A percentile compares a stretch with the other conserved stretches of the same genome.
These are phyloP conservation scores for Polytrichum commune DNA, from an alignment of 225 moss, liverwort and hornwort species.

Conservation along the genomic window DNA sequence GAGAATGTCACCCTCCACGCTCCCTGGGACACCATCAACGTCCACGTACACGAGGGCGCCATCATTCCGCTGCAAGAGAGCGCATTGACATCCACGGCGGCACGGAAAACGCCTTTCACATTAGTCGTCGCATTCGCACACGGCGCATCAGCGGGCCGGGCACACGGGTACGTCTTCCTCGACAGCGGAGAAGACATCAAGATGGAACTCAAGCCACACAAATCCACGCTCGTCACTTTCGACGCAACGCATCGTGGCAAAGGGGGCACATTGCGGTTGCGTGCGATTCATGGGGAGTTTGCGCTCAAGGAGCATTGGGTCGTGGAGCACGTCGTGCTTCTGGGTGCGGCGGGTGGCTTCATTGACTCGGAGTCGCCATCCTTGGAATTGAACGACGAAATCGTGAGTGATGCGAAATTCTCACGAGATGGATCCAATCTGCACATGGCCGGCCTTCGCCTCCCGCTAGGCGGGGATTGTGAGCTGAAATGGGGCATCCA, in stretches of 20 bases:
- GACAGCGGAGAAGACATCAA: slow-evolving; percentile 69
- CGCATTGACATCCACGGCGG: slow-evolving; percentile 33
- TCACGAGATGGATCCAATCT: neutral
- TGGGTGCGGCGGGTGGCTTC: slow-evolving; percentile 13
- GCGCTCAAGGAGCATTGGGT: slow-evolving; percentile 43
- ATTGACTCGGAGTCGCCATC: no score
- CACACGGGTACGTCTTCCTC: slow-evolving; percentile 58
- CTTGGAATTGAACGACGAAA: no score
- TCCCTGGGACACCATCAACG: slow-evolving; percentile 42
- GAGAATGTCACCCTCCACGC: slow-evolving; percentile 22
- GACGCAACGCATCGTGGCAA: slow-evolving; percentile 12
- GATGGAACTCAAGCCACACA: slow-evolving; percentile 39
- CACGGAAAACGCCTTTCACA: slow-evolving; percentile 39
- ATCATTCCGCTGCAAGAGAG: slow-evolving; percentile 49
- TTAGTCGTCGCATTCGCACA: slow-evolving; percentile 30
- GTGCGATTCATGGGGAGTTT: slow-evolving; percentile 41
- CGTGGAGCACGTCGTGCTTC: slow-evolving; percentile 33
- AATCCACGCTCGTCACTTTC: slow-evolving; percentile 50
- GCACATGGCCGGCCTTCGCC: neutral
- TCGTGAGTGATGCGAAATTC: neutral
- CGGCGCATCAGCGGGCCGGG: slow-evolving; percentile 7
- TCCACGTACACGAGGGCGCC: slow-evolving; percentile 38
- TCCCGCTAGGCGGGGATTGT: neutral
- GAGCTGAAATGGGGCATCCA: neutral
- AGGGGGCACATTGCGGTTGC: slow-evolving; percentile 23